These are phyloP conservation scores for Citrus sp. DNA, from an alignment of 345 rosid species.

Conservation along the genomic window DNA sequence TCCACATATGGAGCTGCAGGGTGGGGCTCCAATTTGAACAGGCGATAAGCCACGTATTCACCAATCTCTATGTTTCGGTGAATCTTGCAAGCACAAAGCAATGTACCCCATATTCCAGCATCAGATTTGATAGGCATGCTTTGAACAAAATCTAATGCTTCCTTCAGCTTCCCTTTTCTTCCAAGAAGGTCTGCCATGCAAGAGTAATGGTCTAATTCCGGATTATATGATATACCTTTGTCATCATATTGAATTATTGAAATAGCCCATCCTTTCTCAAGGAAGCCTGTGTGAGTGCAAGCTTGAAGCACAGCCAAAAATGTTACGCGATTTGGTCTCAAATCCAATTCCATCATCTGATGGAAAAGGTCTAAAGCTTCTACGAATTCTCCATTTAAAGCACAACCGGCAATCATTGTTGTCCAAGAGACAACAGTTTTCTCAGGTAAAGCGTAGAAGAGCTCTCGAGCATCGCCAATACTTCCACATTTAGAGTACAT, in stretches of 20 bases:
- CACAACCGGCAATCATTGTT: conserved; percentile 58
- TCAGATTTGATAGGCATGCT: conserved; percentile 55
- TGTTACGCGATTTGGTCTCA: conserved; percentile 54
- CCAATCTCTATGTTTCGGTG: conserved; percentile 43
- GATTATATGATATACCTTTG: conserved; percentile 33
- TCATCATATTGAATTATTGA: conserved; percentile 42
- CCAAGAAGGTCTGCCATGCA: conserved; percentile 68
- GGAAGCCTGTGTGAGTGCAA: conserved; percentile 55
- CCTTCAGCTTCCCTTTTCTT: conserved; percentile 48
- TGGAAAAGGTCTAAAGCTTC: conserved; percentile 48
- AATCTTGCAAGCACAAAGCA: conserved; percentile 60
- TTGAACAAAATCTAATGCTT: conserved; percentile 44
- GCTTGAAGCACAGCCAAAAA: conserved; percentile 64
- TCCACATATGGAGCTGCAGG: conserved; percentile 54
- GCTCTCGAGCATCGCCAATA: conserved; percentile 38
- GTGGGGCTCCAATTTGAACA: conserved; percentile 41
- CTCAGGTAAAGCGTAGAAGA: conserved; percentile 39
- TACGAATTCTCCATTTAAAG: conserved; percentile 43
- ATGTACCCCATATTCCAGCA: conserved; percentile 56
- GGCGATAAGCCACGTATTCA: conserved; percentile 33
- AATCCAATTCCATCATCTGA: conserved; percentile 36
- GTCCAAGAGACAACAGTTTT: conserved; percentile 64
- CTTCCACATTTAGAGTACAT: conserved; percentile 74
- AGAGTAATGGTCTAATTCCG: conserved; percentile 58
- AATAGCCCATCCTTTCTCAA: conserved; percentile 55